Conservation (phyloP, 2,329 filamentous ascomycete genomes). For the Xylariaceae sp. region DNA sequence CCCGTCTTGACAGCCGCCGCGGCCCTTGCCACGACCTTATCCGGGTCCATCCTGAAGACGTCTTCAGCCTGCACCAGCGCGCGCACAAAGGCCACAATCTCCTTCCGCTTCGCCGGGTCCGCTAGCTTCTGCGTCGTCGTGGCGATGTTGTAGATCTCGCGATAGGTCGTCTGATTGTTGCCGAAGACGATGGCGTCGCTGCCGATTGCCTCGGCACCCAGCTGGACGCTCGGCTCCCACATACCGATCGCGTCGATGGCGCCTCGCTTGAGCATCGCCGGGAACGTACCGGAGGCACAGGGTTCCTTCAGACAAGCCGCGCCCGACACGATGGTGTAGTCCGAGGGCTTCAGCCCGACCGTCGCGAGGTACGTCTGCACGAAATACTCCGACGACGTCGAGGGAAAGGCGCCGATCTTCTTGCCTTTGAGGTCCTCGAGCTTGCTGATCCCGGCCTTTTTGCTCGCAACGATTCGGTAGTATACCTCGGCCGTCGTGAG, state of each 20-base stretch:
- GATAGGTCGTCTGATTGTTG: conserved; percentile 41
- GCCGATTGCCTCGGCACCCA: conserved; percentile 39
- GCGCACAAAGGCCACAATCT: conserved; percentile 43
- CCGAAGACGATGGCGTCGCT: conserved; percentile 40
- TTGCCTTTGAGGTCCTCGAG: conserved; percentile 43
- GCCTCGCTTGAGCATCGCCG: conserved; percentile 37
- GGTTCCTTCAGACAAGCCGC: conserved; percentile 39
- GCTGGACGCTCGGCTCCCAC: conserved; percentile 46
- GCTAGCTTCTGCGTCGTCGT: conserved; percentile 43
- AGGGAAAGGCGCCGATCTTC: conserved; percentile 41
- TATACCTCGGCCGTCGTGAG: conserved; percentile 43
- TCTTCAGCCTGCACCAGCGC: conserved; percentile 41
- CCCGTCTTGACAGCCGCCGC: conserved; percentile 37
- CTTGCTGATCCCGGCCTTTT: conserved; percentile 34
- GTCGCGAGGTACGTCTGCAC: conserved; percentile 40
- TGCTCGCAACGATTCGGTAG: conserved; percentile 45
- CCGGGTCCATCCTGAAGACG: conserved; percentile 38
- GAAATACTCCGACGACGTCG: conserved; percentile 45
- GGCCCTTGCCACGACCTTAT: conserved; percentile 37
- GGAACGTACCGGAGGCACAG: conserved; percentile 41
- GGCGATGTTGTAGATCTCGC: conserved; percentile 45
- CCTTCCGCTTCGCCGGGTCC: conserved; percentile 36
- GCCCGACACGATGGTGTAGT: conserved; percentile 41
- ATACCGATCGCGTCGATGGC: conserved; percentile 44
- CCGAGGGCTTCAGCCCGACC: conserved; percentile 36